phyloP scores from a whole-genome alignment of 768 basidiomycete genomes.

The Tylopilus subfusipes region DNA sequence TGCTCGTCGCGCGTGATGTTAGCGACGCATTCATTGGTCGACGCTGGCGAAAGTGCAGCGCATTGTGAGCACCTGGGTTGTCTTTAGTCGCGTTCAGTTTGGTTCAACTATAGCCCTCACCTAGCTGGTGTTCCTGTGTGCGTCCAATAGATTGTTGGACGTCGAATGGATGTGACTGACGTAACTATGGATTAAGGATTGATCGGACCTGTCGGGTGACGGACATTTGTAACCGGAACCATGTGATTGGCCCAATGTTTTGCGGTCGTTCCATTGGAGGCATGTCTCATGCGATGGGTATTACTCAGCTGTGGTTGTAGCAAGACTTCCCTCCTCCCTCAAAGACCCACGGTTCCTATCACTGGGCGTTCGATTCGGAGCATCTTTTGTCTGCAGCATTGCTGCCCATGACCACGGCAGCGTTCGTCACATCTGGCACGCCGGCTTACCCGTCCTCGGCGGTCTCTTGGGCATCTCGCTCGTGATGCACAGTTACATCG shows the following conservation, averaged over 20 bases:
- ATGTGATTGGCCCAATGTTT: constrained; percentile 22
- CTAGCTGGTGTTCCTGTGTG: too few relatives aligned
- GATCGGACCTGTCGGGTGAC: too few relatives aligned
- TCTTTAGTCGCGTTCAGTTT: too few relatives aligned
- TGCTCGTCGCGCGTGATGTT: too few relatives aligned
- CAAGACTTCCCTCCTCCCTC: constrained; percentile 74
- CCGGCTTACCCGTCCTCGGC: constrained; percentile 82
- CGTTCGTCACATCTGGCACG: constrained; percentile 76
- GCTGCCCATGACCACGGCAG: constrained; percentile 83
- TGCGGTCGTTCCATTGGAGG: constrained; percentile 44
- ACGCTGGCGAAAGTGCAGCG: too few relatives aligned
- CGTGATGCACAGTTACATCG: constrained; percentile 94
- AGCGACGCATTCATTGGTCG: too few relatives aligned
- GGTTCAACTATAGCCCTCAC: too few relatives aligned
- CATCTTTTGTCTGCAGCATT: constrained; percentile 84
- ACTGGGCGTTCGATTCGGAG: constrained; percentile 92
- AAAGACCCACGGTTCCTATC: constrained; percentile 84
- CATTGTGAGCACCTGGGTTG: too few relatives aligned
- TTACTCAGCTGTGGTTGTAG: constrained; percentile 23
- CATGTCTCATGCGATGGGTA: constrained; percentile 9
- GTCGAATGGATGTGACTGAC: too few relatives aligned
- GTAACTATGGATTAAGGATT: too few relatives aligned
- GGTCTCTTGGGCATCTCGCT: constrained; percentile 84
- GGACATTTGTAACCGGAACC: not conserved
- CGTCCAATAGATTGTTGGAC: too few relatives aligned